phyloP scores from a whole-genome alignment of 2,329 filamentous ascomycete species.

The Trichoderma sp. region DNA sequence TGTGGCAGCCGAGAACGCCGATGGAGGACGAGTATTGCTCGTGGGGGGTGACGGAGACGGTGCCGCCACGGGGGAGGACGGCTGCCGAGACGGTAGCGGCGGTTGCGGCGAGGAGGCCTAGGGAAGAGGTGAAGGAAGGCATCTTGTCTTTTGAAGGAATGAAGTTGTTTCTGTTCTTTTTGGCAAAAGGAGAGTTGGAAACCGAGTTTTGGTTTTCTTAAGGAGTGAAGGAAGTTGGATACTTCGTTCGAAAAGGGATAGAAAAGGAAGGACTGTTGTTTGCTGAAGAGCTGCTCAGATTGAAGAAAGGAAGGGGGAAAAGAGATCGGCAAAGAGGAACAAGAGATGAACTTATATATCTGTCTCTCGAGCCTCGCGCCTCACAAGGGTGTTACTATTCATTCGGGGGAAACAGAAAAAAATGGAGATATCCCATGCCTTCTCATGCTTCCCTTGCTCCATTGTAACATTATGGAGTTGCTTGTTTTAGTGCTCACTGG shows the following conservation, averaged over 20 bases:
- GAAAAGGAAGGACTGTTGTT: not conserved
- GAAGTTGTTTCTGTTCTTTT: constrained; percentile 21
- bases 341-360: not conserved
- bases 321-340: not conserved
- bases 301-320: not conserved
- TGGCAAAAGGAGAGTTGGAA: constrained; percentile 3
- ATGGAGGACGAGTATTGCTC: constrained; percentile 58
- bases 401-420: not conserved
- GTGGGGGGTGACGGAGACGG: constrained; percentile 54
- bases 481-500: constrained; percentile 15
- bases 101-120: constrained; percentile 36
- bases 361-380: not conserved
- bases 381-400: not conserved
- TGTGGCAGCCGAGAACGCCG: constrained; percentile 61
- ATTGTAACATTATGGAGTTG: constrained; percentile 6
- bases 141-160: constrained; percentile 31
- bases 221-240: constrained; percentile 6
- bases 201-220: constrained; percentile 1
- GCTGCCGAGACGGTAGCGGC: constrained; percentile 32
- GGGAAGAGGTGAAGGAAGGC: constrained; percentile 32
- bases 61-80: constrained; percentile 34
- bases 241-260: not conserved
- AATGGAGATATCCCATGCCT: not conserved
- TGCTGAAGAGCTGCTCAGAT: not conserved
- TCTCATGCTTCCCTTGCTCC: not conserved